These are phyloP conservation scores for Aspergillus carlsbadensis DNA, from an alignment of 495 filamentous ascomycete species.

Conservation along the genomic window DNA sequence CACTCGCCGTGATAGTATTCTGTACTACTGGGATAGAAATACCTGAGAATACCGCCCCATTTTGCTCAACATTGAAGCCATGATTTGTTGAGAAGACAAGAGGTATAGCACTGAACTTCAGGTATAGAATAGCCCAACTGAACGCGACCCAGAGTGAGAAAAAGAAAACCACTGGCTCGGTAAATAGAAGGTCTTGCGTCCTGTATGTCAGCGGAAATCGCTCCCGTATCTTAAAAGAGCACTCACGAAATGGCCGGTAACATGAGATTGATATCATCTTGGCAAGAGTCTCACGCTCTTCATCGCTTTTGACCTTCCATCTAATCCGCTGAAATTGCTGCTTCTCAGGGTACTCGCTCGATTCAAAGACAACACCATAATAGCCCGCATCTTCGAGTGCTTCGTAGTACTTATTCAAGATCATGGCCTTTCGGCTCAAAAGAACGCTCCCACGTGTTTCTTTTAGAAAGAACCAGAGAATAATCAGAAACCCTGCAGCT, in stretches of 20 bases:
- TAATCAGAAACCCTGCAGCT: conserved; percentile 59
- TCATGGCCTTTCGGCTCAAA: conserved; percentile 70
- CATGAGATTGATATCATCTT: conserved; percentile 74
- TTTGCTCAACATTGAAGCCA: conserved; percentile 64
- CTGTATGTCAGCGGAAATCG: conserved; percentile 2
- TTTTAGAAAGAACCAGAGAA: conserved; percentile 66
- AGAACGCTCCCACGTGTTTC: conserved; percentile 86
- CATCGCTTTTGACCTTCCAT: conserved; percentile 84
- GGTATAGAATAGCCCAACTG: conserved; percentile 85
- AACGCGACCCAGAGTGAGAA: conserved; percentile 92
- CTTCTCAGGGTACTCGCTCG: conserved; percentile 33
- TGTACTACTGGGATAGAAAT: not conserved
- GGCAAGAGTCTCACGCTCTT: conserved; percentile 66
- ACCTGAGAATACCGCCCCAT: conserved; percentile 71
- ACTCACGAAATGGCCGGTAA: conserved; percentile 71
- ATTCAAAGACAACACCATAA: conserved; percentile 52
- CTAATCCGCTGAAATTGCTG: conserved; percentile 60
- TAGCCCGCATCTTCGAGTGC: conserved; percentile 65
- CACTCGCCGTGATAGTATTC: not conserved
- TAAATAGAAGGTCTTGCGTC: conserved; percentile 66
- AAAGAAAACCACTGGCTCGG: conserved; percentile 92
- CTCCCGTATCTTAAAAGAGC: not conserved
- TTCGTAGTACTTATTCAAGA: conserved; percentile 79
- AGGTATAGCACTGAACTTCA: conserved; percentile 77
- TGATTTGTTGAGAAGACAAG: conserved; percentile 76